Percentiles rank a stretch among this genome's conserved stretches.
phyloP scores from a whole-genome alignment of 1,284 basidiomycete species.

The Apiotrichum akiyoshidainum region DNA sequence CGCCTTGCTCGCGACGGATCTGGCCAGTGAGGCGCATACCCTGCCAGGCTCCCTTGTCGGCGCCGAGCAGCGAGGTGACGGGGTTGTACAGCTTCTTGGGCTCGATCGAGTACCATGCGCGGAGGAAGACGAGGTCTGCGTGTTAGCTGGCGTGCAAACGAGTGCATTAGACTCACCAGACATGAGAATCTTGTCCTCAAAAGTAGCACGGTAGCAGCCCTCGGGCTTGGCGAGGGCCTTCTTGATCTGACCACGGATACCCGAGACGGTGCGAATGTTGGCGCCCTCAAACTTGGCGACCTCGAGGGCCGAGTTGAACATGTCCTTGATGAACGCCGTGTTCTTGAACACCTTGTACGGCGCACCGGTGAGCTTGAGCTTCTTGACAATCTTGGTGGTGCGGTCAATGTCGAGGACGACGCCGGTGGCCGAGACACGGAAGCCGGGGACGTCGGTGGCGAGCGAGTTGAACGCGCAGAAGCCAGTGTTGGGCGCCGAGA shows the following conservation, averaged over 20 bases:
- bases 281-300: constrained; percentile 99
- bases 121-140: constrained; percentile 87
- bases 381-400: constrained; percentile 94
- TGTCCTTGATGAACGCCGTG: constrained; percentile 96
- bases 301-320: constrained; percentile 90
- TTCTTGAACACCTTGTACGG: constrained; percentile 99
- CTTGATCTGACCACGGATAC: constrained; percentile 94
- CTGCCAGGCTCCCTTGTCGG: constrained; percentile 71
- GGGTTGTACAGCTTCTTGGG: constrained; percentile 97
- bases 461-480: constrained; percentile 96
- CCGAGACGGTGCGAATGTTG: constrained; percentile 89
- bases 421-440: constrained; percentile 89
- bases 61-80: constrained; percentile 82
- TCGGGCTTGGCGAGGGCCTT: constrained; percentile 91
- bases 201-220: constrained; percentile 91
- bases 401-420: constrained; percentile 91
- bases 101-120: constrained; percentile 94
- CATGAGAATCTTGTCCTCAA: constrained; percentile 97
- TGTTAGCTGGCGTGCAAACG: not conserved
- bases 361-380: constrained; percentile 90
- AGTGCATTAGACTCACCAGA: constrained; percentile 65
- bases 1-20: constrained; percentile 74
- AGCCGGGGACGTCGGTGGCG: constrained; percentile 63
- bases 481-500: constrained; percentile 88
- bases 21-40: constrained; percentile 97